Base-by-base conservation (phyloP, 306 rosid genomes). In the Prunus mira region DNA sequence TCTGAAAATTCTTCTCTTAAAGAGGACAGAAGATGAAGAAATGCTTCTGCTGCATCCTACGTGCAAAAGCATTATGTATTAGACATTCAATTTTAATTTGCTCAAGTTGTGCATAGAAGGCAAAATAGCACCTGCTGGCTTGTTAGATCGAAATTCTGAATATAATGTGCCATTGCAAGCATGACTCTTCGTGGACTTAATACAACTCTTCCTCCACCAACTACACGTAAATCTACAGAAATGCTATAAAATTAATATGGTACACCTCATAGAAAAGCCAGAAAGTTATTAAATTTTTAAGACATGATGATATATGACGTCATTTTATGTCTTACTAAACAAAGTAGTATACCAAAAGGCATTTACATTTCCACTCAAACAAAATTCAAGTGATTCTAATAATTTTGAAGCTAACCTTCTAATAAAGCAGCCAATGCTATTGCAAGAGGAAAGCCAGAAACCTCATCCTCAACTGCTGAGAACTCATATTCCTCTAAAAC, bases 41-140 rank as follows among this genome's bases (percentile, higher is more conserved):
- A 88, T 13, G 97, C 98, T 84, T 92, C 97, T 78, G 97, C 97
- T 38, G 98, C 93, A 88, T 95, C 98, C 98, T 95, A 80, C 80
- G 84, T 63, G 41, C 70, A 77, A 64, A 58, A 74, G 49, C 27
- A 70, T 4, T 75, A 78, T 30, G 45, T 68, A 55, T 46, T 51
- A 84, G 78, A 64, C 54, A 76, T 57, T 25, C 43, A 65, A 72
- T 51, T 47, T 80, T 55, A 82, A 47, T 49, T 24, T 38, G 15
- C 72, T 67, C n/a, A 17, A 13, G n/a, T 61, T 43, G 62, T 75
- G 30, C 77, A 64, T 55, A 32, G 63, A 74, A 34, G 68, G 67
- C 74, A 72, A 38, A 55, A 65, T 14, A 72, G 55, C 69, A 92
- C 97, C 92, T 92, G 98, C 87, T 90, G 95, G 69, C 82, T 86